phyloP scores from a whole-genome alignment of 176 grass and related monocot genomes.

The Carex myosuroides region DNA sequence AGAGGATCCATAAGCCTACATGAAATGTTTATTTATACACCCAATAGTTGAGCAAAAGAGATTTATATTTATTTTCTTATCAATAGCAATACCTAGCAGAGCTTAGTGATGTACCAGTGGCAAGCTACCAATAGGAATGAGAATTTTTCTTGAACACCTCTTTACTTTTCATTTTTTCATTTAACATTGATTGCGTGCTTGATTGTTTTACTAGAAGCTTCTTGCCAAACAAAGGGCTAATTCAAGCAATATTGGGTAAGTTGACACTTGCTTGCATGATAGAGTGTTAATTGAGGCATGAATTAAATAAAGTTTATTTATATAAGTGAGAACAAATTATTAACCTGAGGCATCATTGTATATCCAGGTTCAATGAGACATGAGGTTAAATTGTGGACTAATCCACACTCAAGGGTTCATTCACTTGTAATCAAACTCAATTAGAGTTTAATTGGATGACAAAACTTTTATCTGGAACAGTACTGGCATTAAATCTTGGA shows the following conservation, averaged over 20 bases:
- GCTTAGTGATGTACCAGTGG: neutral
- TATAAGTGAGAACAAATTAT: neutral
- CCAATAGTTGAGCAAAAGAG: neutral
- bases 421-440: neutral
- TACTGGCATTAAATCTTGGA: neutral
- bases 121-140: neutral
- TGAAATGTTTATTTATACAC: constrained; percentile 23
- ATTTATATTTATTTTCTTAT: neutral
- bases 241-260: neutral
- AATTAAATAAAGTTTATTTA: neutral
- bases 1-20: constrained; percentile 78
- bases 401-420: neutral
- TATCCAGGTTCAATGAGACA: neutral
- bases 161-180: neutral
- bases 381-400: neutral
- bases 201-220: neutral
- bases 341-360: neutral
- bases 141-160: neutral
- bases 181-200: neutral
- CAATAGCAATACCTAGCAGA: neutral
- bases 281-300: neutral
- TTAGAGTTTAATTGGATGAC: neutral
- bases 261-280: neutral
- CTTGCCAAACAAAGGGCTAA: neutral
- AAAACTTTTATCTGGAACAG: neutral